phyloP scores from a whole-genome alignment of 2,329 filamentous ascomycete genomes.

The Curvularia eragrostidis region DNA sequence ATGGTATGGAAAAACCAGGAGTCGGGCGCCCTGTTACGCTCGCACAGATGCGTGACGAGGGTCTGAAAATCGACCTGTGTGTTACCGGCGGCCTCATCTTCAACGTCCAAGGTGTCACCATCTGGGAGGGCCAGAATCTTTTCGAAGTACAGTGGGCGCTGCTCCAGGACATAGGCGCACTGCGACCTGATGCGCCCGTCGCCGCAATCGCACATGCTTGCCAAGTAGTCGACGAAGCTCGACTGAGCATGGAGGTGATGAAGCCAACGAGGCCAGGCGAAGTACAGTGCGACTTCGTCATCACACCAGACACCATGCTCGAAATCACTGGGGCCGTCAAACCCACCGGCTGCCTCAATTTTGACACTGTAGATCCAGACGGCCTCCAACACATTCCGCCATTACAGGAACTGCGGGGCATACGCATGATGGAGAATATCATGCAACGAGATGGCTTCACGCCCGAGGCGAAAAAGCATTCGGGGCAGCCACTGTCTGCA shows the following conservation, averaged over 20 bases:
- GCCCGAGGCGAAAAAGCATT: constrained; percentile 13
- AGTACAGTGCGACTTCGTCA: constrained; percentile 52
- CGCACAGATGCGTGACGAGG: constrained; percentile 43
- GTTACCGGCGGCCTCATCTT: constrained; percentile 53
- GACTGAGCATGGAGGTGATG: constrained; percentile 28
- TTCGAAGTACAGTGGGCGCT: constrained; percentile 57
- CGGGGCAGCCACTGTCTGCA: constrained; percentile 18
- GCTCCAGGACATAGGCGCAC: constrained; percentile 44
- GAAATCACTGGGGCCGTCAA: constrained; percentile 41
- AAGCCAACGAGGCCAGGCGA: constrained; percentile 46
- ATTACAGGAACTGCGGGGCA: constrained; percentile 46
- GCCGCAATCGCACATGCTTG: constrained; percentile 52
- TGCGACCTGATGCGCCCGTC: constrained; percentile 36
- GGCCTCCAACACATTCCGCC: constrained; percentile 51
- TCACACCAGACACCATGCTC: constrained; percentile 47
- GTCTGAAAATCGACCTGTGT: constrained; percentile 46
- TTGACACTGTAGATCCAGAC: constrained; percentile 46
- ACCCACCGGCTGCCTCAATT: constrained; percentile 49
- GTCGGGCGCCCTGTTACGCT: constrained; percentile 48
- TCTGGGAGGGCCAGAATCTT: constrained; percentile 52
- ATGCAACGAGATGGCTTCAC: constrained; percentile 34
- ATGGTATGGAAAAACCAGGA: constrained; percentile 53
- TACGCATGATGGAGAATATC: constrained; percentile 47
- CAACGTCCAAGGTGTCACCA: constrained; percentile 48
- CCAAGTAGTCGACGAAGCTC: constrained; percentile 49